Base-by-base conservation (phyloP, 768 basidiomycete species). In the Boletus tomentosulus region DNA sequence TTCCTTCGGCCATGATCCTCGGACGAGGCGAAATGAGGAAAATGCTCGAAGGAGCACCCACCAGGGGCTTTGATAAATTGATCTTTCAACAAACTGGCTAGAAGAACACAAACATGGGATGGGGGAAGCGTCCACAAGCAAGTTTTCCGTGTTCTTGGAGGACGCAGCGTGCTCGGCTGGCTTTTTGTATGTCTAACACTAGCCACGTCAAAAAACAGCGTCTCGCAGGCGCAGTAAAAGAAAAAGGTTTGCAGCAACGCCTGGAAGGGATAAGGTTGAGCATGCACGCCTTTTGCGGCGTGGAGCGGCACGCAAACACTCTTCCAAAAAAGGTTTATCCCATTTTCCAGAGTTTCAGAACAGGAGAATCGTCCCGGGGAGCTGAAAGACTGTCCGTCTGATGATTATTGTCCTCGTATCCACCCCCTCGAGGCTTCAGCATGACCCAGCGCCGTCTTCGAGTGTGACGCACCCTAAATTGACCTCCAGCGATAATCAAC, bases 381-480 rank as follows among this genome's bases (percentile, higher is more conserved):
- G 22, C 45, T 48, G 46, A 16, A 33, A 60, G 6, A 39, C 50
- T 48, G 39, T 34, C 12, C 19, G 19, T 35, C 6, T n/a, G 24
- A 42, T 13, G 38, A 6, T 13, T 11, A 10, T 25, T 43, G 6
- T 43, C 24, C 42, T 43, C 42, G 25, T 43, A 16, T 27, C 6
- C 42, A 7, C n/a, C 16, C 30, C 59, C 51, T 48, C 51, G 46
- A 48, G 51, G 48, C 12, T 33, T 51, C 49, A 41, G 50, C 28
- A 16, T 24, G 57, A 62, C 16, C 3, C 39, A 24, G 39, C 34
- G 42, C 27, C 42, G 13, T 43, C 47, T 42, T 33, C 48, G 19
- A 24, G 34, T 22, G 35, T 11, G 9, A 51, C 34, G 25, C 27
- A 34, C 48, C 47, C 44, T 39, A 43, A 44, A 50, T 41, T 43